Evolutionary conservation across 2,329 filamentous ascomycete genomes (phyloP).

Genomic region (Helotiales sp.): DNA sequence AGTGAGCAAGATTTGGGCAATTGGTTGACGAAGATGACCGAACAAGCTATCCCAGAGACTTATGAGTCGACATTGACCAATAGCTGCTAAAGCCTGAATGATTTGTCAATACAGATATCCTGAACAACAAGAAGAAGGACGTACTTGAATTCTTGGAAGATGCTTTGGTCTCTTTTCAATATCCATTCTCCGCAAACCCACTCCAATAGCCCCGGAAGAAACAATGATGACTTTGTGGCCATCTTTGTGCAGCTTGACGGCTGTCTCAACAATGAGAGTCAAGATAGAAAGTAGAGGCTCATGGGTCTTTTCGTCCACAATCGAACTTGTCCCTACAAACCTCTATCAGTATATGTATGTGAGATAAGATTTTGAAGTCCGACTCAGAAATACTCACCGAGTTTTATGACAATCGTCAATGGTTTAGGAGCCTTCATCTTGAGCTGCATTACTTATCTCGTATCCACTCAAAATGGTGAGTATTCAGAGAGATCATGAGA

Average conservation of each 20-base stretch:
- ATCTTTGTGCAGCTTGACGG: constrained; percentile 83
- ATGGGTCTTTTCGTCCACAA: constrained; percentile 94
- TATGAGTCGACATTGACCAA: constrained; percentile 94
- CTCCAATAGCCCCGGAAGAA: constrained; percentile 95
- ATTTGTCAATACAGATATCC: neutral
- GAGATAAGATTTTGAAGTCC: constrained; percentile 5
- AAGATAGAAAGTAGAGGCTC: constrained; percentile 91
- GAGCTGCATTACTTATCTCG: constrained; percentile 3
- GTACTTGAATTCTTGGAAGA: constrained; percentile 81
- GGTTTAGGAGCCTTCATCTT: constrained; percentile 58
- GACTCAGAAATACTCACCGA: constrained; percentile 53
- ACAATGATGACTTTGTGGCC: constrained; percentile 95
- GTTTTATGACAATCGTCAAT: constrained; percentile 71
- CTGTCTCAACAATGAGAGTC: constrained; percentile 92
- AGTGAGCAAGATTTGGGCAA: constrained; percentile 93
- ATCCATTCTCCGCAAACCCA: constrained; percentile 89
- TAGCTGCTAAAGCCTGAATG: constrained; percentile 82
- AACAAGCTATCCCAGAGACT: constrained; percentile 95
- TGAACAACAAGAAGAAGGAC: constrained; percentile 17
- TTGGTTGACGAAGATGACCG: constrained; percentile 82
- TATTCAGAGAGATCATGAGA: neutral
- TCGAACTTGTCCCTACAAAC: constrained; percentile 88
- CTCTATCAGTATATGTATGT: constrained; percentile 20
- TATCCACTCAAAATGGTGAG: neutral
- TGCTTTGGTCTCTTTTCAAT: constrained; percentile 87